phyloP scores from a whole-genome alignment of 371 early-diverging fungal genomes.

The Actinomucor elegans region DNA sequence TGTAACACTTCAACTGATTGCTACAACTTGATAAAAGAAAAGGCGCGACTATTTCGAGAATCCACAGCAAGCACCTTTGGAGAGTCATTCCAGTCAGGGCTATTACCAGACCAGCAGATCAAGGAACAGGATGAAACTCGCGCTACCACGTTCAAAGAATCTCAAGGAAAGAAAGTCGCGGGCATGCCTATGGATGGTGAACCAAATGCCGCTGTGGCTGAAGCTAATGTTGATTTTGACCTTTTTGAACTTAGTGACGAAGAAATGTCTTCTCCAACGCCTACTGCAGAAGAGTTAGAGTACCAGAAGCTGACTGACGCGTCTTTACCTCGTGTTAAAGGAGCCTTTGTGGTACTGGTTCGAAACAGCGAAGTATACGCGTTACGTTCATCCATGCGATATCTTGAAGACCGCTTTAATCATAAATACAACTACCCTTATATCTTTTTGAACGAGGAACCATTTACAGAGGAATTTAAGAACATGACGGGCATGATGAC shows the following conservation, averaged over 20 bases:
- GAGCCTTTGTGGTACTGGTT: slow-evolving; percentile 63
- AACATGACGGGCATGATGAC: slow-evolving; percentile 48
- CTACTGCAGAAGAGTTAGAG: slow-evolving; percentile 16
- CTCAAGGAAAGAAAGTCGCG: background rate
- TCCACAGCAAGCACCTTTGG: background rate
- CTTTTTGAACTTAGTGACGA: background rate
- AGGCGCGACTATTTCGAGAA: slow-evolving; percentile 10
- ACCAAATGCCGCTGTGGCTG: slow-evolving; percentile 2
- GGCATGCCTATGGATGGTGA: slow-evolving; percentile 4
- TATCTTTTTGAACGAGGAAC: slow-evolving; percentile 82
- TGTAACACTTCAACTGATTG: slow-evolving; percentile 25
- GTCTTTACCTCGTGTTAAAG: slow-evolving; percentile 37
- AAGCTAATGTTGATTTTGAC: background rate
- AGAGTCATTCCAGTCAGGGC: background rate
- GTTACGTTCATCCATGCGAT: slow-evolving; percentile 65
- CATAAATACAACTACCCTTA: slow-evolving; percentile 82
- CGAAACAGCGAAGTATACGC: slow-evolving; percentile 79
- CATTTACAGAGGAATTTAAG: slow-evolving; percentile 82
- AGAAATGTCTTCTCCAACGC: background rate
- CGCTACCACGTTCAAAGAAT: slow-evolving; percentile 7
- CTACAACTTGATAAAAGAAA: slow-evolving; percentile 22
- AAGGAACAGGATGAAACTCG: slow-evolving; percentile 9
- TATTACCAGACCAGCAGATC: slow-evolving; percentile 1
- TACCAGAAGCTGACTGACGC: slow-evolving; percentile 21
- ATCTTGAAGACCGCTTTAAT: slow-evolving; percentile 87